Base-by-base conservation (phyloP, 306 rosid genomes). In the Cicer pinnatifidum region DNA sequence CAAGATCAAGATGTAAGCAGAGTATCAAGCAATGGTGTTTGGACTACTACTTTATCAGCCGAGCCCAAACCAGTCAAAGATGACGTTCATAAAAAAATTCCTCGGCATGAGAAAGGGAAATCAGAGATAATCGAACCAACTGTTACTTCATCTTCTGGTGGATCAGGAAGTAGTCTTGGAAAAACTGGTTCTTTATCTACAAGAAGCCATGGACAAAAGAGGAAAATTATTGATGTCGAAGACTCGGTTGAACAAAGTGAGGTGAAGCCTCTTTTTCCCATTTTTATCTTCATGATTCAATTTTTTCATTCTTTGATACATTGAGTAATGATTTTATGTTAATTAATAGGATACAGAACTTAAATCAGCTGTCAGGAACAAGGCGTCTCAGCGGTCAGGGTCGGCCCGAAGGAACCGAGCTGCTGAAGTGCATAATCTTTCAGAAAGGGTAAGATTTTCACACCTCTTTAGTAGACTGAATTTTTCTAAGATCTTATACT, bases 351-450 rank as follows among this genome's bases (percentile, higher is more conserved):
- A 83, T 45, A 85, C 87, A 54, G 95, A 88, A 81, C 87, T 75
- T 13, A 94, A 89, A 81, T 89, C 90, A 17, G 88, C 83, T n/a
- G 71, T 57, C 45, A 86, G 83, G 57, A 89, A 85, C 69, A 90
- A 88, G 80, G 64, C 83, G 41, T 73, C 86, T 3, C 91, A 85
- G 53, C 69, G 88, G 38, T 66, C 92, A 12, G 85, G 90, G 57
- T 81, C 87, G 10, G 81, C 85, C 7, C 82, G 92, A 58, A 87
- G 93, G 85, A 87, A 83, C 72, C 97, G 98, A 5, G 95, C 95
- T 59, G 92, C 97, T 45, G 98, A 90, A 87, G 97, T 92, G 54
- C 98, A 92, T 79, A 92, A 92, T 76, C 89, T 84, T 43, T 92
- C 98, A 8, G 98, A 92, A 84, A 88, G 97, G 85, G 98, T 92